Evolutionary conservation across 371 early-diverging fungal species (phyloP), one percentile per base, ranked within the genome.

Genomic region (Lichtheimia corymbifera): DNA sequence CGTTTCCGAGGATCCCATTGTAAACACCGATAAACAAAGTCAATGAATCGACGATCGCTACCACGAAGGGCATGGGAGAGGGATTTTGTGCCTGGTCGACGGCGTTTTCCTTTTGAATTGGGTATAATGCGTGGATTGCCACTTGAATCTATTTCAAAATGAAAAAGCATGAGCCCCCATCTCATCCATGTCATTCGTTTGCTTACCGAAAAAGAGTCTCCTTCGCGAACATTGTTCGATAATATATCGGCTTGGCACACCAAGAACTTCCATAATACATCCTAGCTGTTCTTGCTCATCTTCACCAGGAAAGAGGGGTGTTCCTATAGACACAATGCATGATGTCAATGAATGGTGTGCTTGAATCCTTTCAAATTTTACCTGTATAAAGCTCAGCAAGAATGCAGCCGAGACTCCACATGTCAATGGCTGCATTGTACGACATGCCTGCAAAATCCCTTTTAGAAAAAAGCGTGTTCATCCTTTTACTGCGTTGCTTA

Each of bases 401-500:
- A 50, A 99, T 99, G 74, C 99, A 99, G 2, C 99, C 99, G 35
- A 99, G 75, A 60, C 93, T 92, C 99, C 99, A 99, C 89, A 99
- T 96, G 76, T 99, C 99, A 65, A 99, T 96, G 5, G 94, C 86
- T 68, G 85, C 93, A 59, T 83, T 88, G 71, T 99, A 99, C 5
- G 83, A 76, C 69, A 90, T 77, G 2, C 95, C 97, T 62, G 11
- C n/a, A 47, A 2, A 17, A n/a, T 35, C 35, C 35, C 9, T 35
- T 35, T 47, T 47, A 18, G 47, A 47, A 18, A 47, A 12, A 47
- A 45, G n/a, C 47, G 17, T 35, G 11, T 35, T 11, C 35, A 35
- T 35, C 45, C 47, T 6, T 47, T 47, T 18, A 47, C 47, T 18
- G 22, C 22, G 12, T 47, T 22, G n/a, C 60, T 55, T 57, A 58